Evolutionary conservation across 2,329 filamentous ascomycete genomes (phyloP).

Genomic region (Alternaria sp.): DNA sequence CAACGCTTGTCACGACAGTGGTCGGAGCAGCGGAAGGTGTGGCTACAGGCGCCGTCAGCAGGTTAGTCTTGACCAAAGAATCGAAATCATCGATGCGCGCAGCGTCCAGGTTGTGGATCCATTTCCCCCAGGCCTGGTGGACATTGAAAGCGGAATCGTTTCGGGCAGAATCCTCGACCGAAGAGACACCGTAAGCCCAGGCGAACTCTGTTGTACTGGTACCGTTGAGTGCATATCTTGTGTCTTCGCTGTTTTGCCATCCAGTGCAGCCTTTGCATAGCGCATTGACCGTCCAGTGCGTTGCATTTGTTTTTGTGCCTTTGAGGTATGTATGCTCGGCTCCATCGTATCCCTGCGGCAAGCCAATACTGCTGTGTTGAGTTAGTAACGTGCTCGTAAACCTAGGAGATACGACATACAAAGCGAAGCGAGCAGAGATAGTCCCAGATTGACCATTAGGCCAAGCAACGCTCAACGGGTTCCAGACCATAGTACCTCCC

Average conservation of each 20-base stretch:
- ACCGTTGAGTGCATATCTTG: constrained; percentile 33
- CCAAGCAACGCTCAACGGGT: constrained; percentile 45
- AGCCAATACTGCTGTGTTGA: constrained; percentile 30
- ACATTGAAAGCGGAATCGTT: constrained; percentile 46
- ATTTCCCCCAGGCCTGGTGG: constrained; percentile 42
- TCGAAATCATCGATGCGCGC: constrained; percentile 44
- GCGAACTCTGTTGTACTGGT: constrained; percentile 42
- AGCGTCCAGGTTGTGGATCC: constrained; percentile 43
- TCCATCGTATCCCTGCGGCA: constrained; percentile 39
- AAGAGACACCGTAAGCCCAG: constrained; percentile 41
- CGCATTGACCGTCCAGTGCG: constrained; percentile 45
- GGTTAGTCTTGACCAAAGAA: constrained; percentile 39
- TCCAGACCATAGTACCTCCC: constrained; percentile 47
- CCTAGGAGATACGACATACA: constrained; percentile 25
- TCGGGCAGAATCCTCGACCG: constrained; percentile 38
- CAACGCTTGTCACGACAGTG: constrained; percentile 33
- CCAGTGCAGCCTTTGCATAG: constrained; percentile 43
- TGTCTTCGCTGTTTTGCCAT: constrained; percentile 41
- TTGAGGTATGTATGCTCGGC: constrained; percentile 41
- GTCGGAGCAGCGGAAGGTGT: constrained; percentile 24
- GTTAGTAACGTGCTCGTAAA: constrained; percentile 24
- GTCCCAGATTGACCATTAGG: constrained; percentile 38
- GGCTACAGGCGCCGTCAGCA: constrained; percentile 38
- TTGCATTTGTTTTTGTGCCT: constrained; percentile 41
- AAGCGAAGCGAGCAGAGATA: constrained; percentile 43